phyloP scores from a whole-genome alignment of 2,329 filamentous ascomycete genomes.

The Penicillium sp. region DNA sequence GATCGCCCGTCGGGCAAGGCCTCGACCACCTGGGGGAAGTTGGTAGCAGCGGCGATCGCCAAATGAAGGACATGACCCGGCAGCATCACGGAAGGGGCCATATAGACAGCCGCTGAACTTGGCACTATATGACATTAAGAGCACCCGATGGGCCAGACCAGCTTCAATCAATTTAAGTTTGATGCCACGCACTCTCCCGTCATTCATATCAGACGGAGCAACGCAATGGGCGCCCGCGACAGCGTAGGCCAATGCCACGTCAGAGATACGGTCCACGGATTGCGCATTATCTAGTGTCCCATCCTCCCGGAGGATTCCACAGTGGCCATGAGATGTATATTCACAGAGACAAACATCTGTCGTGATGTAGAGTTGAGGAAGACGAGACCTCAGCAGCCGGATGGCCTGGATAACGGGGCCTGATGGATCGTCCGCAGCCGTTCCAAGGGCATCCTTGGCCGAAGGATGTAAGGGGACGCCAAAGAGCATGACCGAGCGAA shows the following conservation, averaged over 20 bases:
- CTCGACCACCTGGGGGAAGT: slow-evolving; percentile 86
- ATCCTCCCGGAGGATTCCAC: slow-evolving; percentile 91
- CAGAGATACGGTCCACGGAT: slow-evolving; percentile 90
- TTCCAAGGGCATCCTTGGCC: slow-evolving; percentile 88
- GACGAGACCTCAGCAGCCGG: slow-evolving; percentile 76
- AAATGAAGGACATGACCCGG: slow-evolving; percentile 85
- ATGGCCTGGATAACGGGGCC: slow-evolving; percentile 90
- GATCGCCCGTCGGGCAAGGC: slow-evolving; percentile 88
- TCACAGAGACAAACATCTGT: slow-evolving; percentile 97
- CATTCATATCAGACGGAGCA: slow-evolving; percentile 98
- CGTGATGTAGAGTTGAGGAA: slow-evolving; percentile 88
- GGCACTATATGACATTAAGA: slow-evolving; percentile 96
- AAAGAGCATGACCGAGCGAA: slow-evolving; percentile 92
- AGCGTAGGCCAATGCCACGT: slow-evolving; percentile 98
- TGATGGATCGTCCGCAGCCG: slow-evolving; percentile 85
- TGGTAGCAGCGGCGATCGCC: slow-evolving; percentile 97
- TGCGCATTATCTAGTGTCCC: slow-evolving; percentile 89
- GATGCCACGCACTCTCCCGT: slow-evolving; percentile 93
- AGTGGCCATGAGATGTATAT: slow-evolving; percentile 97
- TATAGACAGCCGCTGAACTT: slow-evolving; percentile 98
- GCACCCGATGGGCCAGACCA: slow-evolving; percentile 84
- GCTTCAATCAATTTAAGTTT: slow-evolving; percentile 97
- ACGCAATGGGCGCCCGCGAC: slow-evolving; percentile 94
- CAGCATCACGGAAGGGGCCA: slow-evolving; percentile 94
- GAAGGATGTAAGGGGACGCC: slow-evolving; percentile 81